Conservation (phyloP, 768 basidiomycete species). For the Psilocybe azurescens region DNA sequence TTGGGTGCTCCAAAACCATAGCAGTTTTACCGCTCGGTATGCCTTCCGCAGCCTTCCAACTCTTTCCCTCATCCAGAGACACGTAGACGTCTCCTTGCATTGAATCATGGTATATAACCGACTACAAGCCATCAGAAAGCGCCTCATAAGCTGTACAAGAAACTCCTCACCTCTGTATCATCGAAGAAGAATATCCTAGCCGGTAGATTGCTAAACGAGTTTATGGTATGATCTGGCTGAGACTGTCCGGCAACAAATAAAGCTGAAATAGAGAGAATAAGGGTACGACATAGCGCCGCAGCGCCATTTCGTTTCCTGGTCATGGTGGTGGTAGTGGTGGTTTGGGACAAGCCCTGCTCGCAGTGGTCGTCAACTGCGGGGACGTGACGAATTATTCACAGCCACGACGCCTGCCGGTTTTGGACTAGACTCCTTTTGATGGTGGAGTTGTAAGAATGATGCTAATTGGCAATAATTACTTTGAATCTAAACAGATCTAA, state of each 20-base stretch:
- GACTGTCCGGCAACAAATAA: slow-evolving; percentile 26
- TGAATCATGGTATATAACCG: slow-evolving; percentile 83
- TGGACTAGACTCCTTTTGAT: not conserved
- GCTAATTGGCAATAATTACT: no score
- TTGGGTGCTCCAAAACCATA: slow-evolving; percentile 88
- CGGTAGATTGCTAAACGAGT: slow-evolving; percentile 74
- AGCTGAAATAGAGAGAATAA: slow-evolving; percentile 19
- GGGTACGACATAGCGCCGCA: slow-evolving; percentile 16
- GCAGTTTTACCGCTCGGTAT: slow-evolving; percentile 62
- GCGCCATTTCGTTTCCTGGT: slow-evolving; percentile 21
- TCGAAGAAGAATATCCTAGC: slow-evolving; percentile 89
- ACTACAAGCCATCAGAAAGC: slow-evolving; percentile 31
- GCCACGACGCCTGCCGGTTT: slow-evolving; percentile 14
- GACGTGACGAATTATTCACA: slow-evolving; percentile 23
- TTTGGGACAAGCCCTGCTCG: slow-evolving; percentile 23
- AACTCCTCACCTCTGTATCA: slow-evolving; percentile 72
- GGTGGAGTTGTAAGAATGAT: no score
- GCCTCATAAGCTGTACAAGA: not conserved
- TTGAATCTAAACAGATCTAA: no score
- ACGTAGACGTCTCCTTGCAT: slow-evolving; percentile 71
- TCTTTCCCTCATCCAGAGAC: slow-evolving; percentile 88
- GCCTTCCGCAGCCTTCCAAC: slow-evolving; percentile 54
- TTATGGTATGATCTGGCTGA: slow-evolving; percentile 52
- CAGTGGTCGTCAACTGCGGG: slow-evolving; percentile 17
- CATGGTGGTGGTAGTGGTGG: slow-evolving; percentile 19